Percentiles rank a stretch among this genome's conserved stretches.
Evolutionary conservation across 768 basidiomycete species (phyloP).

Genomic region (Podaxis sp.): DNA sequence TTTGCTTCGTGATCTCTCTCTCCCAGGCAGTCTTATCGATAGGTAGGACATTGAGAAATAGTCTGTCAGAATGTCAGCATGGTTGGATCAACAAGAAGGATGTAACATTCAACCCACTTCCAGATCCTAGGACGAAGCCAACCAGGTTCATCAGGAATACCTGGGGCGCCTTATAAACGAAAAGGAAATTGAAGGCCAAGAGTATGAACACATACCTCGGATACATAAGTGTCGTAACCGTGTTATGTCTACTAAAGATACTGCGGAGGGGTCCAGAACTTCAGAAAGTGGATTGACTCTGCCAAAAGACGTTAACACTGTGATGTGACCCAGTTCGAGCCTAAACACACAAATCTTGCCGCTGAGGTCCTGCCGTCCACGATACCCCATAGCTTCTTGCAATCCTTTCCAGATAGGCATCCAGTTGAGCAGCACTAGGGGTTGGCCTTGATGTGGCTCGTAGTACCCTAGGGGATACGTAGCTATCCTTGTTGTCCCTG

Average conservation of each 20-base stretch:
- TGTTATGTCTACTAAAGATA: slow-evolving; percentile 53
- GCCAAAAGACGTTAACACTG: slow-evolving; percentile 10
- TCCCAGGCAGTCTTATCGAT: slow-evolving; percentile 56
- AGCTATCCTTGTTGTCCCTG: slow-evolving; percentile 43
- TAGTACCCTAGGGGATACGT: slow-evolving; percentile 56
- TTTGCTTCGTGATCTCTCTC: slow-evolving; percentile 54
- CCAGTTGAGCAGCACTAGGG: slow-evolving; percentile 55
- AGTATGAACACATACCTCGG: slow-evolving; percentile 44
- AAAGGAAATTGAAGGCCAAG: slow-evolving; percentile 4
- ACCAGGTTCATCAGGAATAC: slow-evolving; percentile 69
- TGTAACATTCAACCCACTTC: slow-evolving; percentile 49
- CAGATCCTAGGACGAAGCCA: slow-evolving; percentile 79
- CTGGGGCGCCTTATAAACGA: slow-evolving; percentile 31
- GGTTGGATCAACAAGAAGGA: not conserved
- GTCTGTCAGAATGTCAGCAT: slow-evolving; percentile 31
- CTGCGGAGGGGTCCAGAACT: slow-evolving; percentile 49
- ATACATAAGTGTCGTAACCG: slow-evolving; percentile 56
- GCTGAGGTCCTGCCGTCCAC: slow-evolving; percentile 61
- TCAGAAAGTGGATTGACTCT: slow-evolving; percentile 61
- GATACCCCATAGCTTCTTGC: slow-evolving; percentile 50
- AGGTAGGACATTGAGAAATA: slow-evolving; percentile 65
- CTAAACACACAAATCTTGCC: slow-evolving; percentile 58
- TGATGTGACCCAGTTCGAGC: slow-evolving; percentile 1
- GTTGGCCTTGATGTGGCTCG: slow-evolving; percentile 49
- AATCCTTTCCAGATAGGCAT: slow-evolving; percentile 52